Conservation (phyloP, 225 moss, liverwort and hornwort species). For the Polytrichum formosum region DNA sequence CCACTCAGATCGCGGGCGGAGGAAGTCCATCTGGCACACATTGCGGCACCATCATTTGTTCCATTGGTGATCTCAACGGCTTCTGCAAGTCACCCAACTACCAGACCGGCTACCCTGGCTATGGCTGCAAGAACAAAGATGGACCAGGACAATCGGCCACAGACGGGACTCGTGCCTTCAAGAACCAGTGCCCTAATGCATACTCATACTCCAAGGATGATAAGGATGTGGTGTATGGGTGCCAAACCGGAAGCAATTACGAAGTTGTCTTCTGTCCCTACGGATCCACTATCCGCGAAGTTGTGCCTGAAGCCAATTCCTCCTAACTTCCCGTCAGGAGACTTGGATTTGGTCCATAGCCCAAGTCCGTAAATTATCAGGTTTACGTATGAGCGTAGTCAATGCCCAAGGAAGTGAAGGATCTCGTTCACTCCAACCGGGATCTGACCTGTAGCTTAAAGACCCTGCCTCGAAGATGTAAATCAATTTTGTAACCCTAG, state of each 20-base stretch:
- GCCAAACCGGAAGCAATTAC: conserved; percentile 23
- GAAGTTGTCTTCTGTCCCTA: conserved; percentile 41
- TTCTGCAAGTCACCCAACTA: conserved; percentile 24
- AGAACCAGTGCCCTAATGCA: conserved; percentile 16
- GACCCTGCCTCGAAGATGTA: too few species aligned
- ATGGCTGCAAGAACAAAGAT: conserved; percentile 42
- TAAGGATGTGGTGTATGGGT: conserved; percentile 1
- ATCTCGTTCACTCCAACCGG: too few species aligned
- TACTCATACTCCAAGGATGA: conserved; percentile 43
- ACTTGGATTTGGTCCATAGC: too few species aligned
- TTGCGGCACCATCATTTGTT: conserved; percentile 33
- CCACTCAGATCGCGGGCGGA: conserved; percentile 15
- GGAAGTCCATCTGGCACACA: conserved; percentile 8
- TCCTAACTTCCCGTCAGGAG: too few species aligned
- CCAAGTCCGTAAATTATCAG: too few species aligned
- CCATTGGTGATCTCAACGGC: conserved; percentile 21
- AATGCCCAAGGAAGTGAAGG: too few species aligned
- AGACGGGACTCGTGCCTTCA: conserved; percentile 27
- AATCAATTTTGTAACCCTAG: too few species aligned
- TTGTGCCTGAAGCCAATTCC: not conserved
- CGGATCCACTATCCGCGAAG: not conserved
- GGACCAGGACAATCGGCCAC: conserved; percentile 21
- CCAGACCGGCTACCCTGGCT: conserved; percentile 23
- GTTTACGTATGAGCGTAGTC: too few species aligned
- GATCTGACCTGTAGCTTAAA: too few species aligned